Evolutionary conservation across 2,329 filamentous ascomycete genomes (phyloP), one percentile per base, ranked within the genome.

Genomic region (Scedosporium aurantiacum): DNA sequence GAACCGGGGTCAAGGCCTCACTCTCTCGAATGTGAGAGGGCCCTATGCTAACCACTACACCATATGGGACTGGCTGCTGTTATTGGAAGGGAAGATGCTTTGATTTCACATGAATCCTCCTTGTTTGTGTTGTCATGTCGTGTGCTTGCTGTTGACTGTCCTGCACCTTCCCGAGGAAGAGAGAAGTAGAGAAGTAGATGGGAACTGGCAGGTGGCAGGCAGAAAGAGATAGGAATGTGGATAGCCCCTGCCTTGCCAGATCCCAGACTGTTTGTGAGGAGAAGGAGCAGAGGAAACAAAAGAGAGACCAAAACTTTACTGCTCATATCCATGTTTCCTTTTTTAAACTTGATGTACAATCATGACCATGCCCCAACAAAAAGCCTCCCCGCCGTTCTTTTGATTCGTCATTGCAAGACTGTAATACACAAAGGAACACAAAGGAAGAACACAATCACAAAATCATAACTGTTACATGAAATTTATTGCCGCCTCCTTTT

Each of bases 31-130:
- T 5, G n/a, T 60, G 58, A 60, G 58, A 60, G 58, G 58, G 43
- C 58, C 58, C 43, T 37, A 60, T 60, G 58, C 58, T 60, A 18
- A 60, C 58, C 58, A 60, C 58, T 60, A 60, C 58, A 60, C 58
- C 58, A 60, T 52, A 60, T 60, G 58, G 58, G 58, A 60, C 5
- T 18, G 47, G 10, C 23, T 52, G 1, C 25, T 32, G 28, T 54
- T 55, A 5, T 21, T 54, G 28, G 58, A 18, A 41, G 27, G 27
- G 5, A n/a, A 16, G 4, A 16, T 18, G 45, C 10, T 18, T 59
- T 12, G n/a, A 32, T 52, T 4, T 14, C 18, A n/a, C 25, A 59
- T 40, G 58, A 40, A 50, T n/a, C 27, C 8, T 60, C 28, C 5
- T 7, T 60, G 7, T 10, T 45, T 23, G n/a, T 21, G 2, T 27